Evolutionary conservation across 108 stramenopile species (phyloP).

Genomic region (Cyclotella cryptica): DNA sequence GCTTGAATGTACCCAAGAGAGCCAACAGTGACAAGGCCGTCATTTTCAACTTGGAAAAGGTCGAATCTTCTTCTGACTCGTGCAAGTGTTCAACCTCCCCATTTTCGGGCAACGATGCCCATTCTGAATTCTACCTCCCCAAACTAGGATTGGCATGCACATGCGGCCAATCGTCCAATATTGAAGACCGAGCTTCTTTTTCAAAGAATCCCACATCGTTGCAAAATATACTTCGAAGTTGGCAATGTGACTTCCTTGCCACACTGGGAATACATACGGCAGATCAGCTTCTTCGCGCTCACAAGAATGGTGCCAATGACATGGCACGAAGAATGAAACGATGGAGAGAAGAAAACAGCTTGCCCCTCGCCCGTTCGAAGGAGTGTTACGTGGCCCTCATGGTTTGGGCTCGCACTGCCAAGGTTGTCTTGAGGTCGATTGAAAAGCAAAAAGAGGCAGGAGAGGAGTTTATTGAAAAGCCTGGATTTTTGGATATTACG

Average conservation of each 20-base stretch:
- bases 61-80: slow-evolving; percentile 13
- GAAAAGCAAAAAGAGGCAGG: slow-evolving; percentile 58
- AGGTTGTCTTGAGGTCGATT: slow-evolving; percentile 69
- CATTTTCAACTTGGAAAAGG: slow-evolving; percentile 41
- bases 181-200: slow-evolving; percentile 39
- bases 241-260: slow-evolving; percentile 73
- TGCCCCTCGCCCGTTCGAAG: slow-evolving; percentile 57
- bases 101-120: slow-evolving; percentile 73
- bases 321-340: slow-evolving; percentile 58
- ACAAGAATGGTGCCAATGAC: slow-evolving; percentile 38
- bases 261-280: slow-evolving; percentile 57
- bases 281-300: slow-evolving; percentile 42
- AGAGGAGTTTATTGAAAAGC: slow-evolving; percentile 34
- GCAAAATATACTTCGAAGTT: slow-evolving; percentile 70
- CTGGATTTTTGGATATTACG: slow-evolving; percentile 41
- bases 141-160: slow-evolving; percentile 78
- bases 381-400: slow-evolving; percentile 74
- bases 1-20: slow-evolving; percentile 9
- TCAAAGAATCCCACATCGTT: slow-evolving; percentile 65
- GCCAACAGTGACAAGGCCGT: slow-evolving; percentile 15
- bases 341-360: slow-evolving; percentile 59
- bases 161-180: slow-evolving; percentile 52
- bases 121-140: slow-evolving; percentile 78
- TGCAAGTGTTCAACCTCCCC: slow-evolving; percentile 65
- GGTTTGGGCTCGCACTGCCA: slow-evolving; percentile 77